phyloP scores from a whole-genome alignment of 106 monocot genomes.

The Dactylorhiza incarnata region DNA sequence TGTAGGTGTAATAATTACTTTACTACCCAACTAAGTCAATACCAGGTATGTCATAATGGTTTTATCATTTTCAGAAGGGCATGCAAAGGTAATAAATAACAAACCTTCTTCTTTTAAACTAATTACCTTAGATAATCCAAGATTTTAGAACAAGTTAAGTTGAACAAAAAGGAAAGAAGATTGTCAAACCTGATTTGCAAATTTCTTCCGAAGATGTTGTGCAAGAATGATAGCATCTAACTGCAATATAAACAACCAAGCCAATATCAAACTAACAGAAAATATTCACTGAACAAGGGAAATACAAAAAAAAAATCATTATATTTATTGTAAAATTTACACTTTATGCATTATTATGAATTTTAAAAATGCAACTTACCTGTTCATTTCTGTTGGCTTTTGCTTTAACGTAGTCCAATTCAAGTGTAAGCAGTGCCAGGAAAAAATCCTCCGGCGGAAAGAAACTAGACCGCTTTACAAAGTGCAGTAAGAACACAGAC shows the following conservation, averaged over 20 bases:
- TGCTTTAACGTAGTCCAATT: constrained; percentile 73
- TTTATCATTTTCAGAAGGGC: too few species aligned
- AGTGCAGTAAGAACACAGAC: constrained; percentile 7
- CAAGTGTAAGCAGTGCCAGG: constrained; percentile 79
- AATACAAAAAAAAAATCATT: neutral
- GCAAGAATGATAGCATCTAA: constrained; percentile 87
- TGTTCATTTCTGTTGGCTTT: constrained; percentile 62
- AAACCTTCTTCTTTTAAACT: neutral
- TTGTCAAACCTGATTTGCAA: constrained; percentile 58
- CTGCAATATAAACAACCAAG: constrained; percentile 23
- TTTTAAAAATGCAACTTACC: constrained; percentile 25
- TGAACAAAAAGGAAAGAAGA: neutral
- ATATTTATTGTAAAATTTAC: neutral
- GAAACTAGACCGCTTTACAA: constrained; percentile 32
- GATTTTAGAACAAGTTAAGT: neutral
- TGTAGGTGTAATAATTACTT: too few species aligned
- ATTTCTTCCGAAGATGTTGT: constrained; percentile 70
- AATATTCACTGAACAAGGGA: neutral
- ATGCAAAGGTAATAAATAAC: neutral
- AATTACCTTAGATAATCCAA: neutral
- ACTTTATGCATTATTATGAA: neutral
- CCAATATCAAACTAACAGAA: neutral
- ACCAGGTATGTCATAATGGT: neutral
- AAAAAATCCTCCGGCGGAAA: constrained; percentile 54
- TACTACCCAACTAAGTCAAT: neutral